phyloP scores from a whole-genome alignment of 2,329 filamentous ascomycete species.

The Penicillium sp. region DNA sequence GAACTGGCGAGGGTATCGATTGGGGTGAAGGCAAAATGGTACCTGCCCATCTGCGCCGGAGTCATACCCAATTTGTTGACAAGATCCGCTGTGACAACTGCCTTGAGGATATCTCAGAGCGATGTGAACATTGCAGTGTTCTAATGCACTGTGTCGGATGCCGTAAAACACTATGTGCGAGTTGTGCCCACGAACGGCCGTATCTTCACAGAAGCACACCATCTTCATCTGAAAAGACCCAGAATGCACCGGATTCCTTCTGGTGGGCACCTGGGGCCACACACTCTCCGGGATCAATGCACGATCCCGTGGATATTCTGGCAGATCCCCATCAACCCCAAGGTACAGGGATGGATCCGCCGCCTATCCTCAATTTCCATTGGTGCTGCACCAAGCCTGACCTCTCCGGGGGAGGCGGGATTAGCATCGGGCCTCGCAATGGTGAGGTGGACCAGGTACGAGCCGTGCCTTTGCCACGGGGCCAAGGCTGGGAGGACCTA shows the following conservation, averaged over 20 bases:
- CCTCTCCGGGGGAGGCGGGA: conserved; percentile 52
- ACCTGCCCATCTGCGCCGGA: conserved; percentile 47
- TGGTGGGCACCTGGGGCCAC: conserved; percentile 54
- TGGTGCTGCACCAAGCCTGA: conserved; percentile 55
- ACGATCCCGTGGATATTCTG: conserved; percentile 34
- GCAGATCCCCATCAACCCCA: conserved; percentile 15
- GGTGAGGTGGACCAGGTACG: conserved; percentile 49
- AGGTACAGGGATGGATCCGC: conserved; percentile 27
- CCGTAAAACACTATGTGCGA: conserved; percentile 52
- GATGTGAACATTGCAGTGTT: conserved; percentile 54
- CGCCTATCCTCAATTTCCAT: conserved; percentile 47
- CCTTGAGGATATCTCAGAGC: conserved; percentile 45
- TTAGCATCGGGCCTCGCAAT: conserved; percentile 48
- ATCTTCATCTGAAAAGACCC: conserved; percentile 8
- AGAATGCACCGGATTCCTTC: conserved; percentile 32
- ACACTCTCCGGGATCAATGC: conserved; percentile 52
- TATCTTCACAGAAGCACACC: conserved; percentile 31
- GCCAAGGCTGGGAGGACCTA: conserved; percentile 48
- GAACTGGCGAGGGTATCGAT: conserved; percentile 39
- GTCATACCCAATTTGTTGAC: conserved; percentile 47
- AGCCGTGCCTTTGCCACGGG: conserved; percentile 49
- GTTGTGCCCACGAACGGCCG: conserved; percentile 50
- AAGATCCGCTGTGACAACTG: conserved; percentile 49
- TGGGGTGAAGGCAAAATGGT: conserved; percentile 47
- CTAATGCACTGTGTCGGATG: conserved; percentile 55